Evolutionary conservation across 306 rosid genomes (phyloP).

Genomic region (Cotoneaster glaucophyllus): DNA sequence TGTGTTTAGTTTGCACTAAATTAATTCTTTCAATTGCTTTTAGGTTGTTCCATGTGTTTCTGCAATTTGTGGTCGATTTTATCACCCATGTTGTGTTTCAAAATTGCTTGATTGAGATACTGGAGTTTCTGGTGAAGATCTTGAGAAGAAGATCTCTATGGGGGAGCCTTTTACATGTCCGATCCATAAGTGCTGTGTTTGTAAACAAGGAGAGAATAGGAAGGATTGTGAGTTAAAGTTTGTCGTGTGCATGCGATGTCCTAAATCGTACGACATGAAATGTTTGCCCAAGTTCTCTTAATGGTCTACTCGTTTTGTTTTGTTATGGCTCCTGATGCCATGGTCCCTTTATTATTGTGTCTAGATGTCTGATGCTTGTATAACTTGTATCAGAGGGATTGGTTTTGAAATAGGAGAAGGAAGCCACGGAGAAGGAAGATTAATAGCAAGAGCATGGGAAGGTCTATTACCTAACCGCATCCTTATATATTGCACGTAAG

Average conservation of each 20-base stretch:
- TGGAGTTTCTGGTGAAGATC: conserved; percentile 22
- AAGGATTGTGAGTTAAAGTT: conserved; percentile 43
- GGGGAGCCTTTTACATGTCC: conserved; percentile 60
- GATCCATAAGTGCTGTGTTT: conserved; percentile 44
- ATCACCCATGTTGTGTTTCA: conserved; percentile 56
- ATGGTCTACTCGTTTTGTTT: not conserved
- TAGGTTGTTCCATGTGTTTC: conserved; percentile 51
- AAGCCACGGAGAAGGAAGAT: conserved; percentile 21
- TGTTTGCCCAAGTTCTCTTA: conserved; percentile 55
- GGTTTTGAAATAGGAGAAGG: conserved; percentile 20
- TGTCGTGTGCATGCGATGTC: conserved; percentile 64
- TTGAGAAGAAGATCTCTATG: conserved; percentile 25
- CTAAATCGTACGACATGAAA: conserved; percentile 61
- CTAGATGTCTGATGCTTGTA: not conserved
- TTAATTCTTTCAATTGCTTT: conserved; percentile 10
- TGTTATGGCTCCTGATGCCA: not conserved
- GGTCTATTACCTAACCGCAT: conserved; percentile 41
- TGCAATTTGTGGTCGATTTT: conserved; percentile 53
- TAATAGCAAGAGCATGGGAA: conserved; percentile 58
- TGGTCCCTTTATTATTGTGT: not conserved
- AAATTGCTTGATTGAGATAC: conserved; percentile 29
- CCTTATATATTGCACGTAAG: conserved; percentile 70
- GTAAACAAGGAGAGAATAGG: conserved; percentile 44
- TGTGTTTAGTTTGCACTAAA: not conserved
- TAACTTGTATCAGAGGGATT: conserved; percentile 37